Conservation (phyloP, 768 basidiomycete genomes). For the Boletus huronensis region DNA sequence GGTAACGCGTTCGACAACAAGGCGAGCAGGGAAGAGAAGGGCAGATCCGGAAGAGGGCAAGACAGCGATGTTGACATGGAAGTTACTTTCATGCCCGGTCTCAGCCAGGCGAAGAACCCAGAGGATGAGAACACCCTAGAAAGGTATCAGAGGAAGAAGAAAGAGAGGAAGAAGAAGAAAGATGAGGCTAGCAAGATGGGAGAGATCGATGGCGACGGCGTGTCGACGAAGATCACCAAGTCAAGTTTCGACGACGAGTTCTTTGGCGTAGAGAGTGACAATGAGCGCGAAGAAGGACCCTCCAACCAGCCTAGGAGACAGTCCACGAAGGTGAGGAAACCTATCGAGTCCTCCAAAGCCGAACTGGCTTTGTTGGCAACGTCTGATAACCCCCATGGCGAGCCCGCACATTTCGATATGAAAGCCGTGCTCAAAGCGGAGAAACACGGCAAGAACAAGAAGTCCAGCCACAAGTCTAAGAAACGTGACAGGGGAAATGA, state of each 20-base stretch:
- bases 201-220: constrained; percentile 21
- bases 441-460: constrained; percentile 49
- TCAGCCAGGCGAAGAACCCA: constrained; percentile 51
- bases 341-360: constrained; percentile 36
- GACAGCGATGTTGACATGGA: constrained; percentile 76
- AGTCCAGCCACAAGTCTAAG: constrained; percentile 36
- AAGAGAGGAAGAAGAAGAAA: constrained; percentile 82
- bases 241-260: constrained; percentile 62
- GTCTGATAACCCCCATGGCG: constrained; percentile 49
- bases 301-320: constrained; percentile 22
- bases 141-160: constrained; percentile 84
- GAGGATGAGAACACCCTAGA: constrained; percentile 87
- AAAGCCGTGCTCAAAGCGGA: constrained; percentile 85
- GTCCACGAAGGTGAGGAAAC: constrained; percentile 22
- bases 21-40: not conserved
- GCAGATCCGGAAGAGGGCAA: constrained; percentile 22
- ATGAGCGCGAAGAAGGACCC: constrained; percentile 26
- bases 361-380: constrained; percentile 64
- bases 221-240: constrained; percentile 8
- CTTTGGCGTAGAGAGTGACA: constrained; percentile 50
- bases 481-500: constrained; percentile 22
- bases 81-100: constrained; percentile 89
- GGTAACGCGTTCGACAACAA: constrained; percentile 39
- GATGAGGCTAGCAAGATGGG: constrained; percentile 50
- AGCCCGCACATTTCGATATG: constrained; percentile 84